Evolutionary conservation across 75 land plant species (phyloP).

Genomic region (Gnetum montanum): DNA sequence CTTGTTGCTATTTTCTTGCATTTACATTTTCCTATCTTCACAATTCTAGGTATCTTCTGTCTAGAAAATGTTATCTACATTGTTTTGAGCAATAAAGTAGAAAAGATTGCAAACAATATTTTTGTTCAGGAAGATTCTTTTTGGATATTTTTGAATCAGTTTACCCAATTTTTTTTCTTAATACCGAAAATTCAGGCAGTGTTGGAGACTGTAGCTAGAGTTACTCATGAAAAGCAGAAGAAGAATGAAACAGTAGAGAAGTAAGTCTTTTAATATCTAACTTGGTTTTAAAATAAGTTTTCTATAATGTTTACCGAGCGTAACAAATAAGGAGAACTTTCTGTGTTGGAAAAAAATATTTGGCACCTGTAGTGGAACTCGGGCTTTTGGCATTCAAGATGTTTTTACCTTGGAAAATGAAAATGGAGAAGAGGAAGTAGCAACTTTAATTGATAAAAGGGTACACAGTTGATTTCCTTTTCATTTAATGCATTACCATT

Average conservation of each 20-base stretch:
- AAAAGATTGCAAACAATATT: not conserved
- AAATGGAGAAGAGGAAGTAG: conserved; percentile 68
- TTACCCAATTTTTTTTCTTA: too few species aligned
- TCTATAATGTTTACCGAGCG: too few species aligned
- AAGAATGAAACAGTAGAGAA: conserved; percentile 95
- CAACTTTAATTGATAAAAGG: conserved; percentile 88
- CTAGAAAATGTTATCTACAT: not conserved
- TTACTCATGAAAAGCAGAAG: conserved; percentile 67
- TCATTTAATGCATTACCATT: not conserved
- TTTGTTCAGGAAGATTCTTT: not conserved
- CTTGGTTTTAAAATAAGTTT: too few species aligned
- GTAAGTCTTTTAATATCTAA: too few species aligned
- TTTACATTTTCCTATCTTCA: not conserved
- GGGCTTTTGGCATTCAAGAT: conserved; percentile 79
- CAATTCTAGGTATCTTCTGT: not conserved
- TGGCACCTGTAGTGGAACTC: conserved; percentile 12
- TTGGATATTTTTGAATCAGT: not conserved
- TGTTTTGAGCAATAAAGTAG: not conserved
- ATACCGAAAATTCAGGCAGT: conserved; percentile 90
- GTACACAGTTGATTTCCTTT: conserved; percentile 25
- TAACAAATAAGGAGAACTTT: too few species aligned
- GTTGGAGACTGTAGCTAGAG: conserved; percentile 94
- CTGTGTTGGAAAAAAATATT: too few species aligned
- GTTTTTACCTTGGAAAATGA: conserved; percentile 83
- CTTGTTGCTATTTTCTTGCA: not conserved